Evolutionary conservation across 768 basidiomycete genomes (phyloP), one percentile per base, ranked within the genome.

Genomic region (Cubamyces sp.): DNA sequence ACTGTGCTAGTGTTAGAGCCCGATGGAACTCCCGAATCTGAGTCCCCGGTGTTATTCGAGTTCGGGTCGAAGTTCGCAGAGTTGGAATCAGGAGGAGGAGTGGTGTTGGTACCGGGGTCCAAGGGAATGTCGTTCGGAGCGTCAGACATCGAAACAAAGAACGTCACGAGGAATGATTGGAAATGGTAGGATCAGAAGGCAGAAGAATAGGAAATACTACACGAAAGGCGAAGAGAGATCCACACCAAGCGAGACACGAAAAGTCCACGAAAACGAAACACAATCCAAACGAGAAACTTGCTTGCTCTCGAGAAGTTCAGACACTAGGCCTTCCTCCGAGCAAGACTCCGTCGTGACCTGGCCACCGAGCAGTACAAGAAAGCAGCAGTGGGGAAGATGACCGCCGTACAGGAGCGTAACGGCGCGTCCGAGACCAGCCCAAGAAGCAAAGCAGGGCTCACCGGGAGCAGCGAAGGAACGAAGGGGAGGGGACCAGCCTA

Each of bases 401-500:
- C 25, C 21, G 40, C 48, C 6, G 25, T 19, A 41, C n/a, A 7
- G 26, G 42, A 45, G 5, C 34, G 28, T 34, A 15, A 21, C 41
- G 23, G 41, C 63, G 58, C 28, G 53, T 52, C 54, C 42, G 54
- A 64, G 63, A 60, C 63, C 63, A 60, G 63, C 63, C 63, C 63
- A 60, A 64, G 54, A 53, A 55, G 47, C 49, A 55, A 57, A 64
- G 51, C 46, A 45, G 49, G 43, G 63, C 63, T 64, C 63, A 60
- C 63, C 63, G 40, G 63, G 63, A 64, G 63, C 63, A 60, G 59
- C 12, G 63, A 64, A 64, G 40, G 55, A 56, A 58, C 46, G 40
- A 60, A 60, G 23, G 42, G 41, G 21, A 60, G 49, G 48, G 50
- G 53, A 54, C 54, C 63, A 37, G 58, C 54, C 58, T 60, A 57